Base-by-base conservation (phyloP, 495 filamentous ascomycete species). In the Trichoderma gamsii region DNA sequence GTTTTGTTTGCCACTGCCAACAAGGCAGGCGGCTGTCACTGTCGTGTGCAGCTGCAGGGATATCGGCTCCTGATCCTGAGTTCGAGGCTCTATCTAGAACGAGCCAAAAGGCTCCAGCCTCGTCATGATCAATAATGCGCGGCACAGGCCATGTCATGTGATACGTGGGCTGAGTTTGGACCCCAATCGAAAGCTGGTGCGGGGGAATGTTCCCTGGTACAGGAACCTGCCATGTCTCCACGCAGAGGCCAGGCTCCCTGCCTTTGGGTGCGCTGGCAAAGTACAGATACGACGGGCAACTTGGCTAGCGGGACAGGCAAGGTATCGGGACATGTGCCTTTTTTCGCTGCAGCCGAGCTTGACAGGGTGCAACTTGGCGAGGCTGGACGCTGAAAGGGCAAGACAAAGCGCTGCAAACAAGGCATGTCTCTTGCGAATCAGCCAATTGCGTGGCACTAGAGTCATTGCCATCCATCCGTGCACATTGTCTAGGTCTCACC, bases 401-500 rank as follows among this genome's bases (percentile, higher is more conserved):
- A 52, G 49, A 21, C 49, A 52, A 51, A n/a, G n/a, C 5, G 49
- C 6, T 52, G 49, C 49, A 11, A 52, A 52, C 12, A 23, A 61
- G 7, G 56, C 9, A 15, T 61, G 56, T 61, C 56, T 27, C 25
- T 27, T 61, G 11, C 27, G 12, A 25, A 6, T 18, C 27, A 25
- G 25, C 27, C 56, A 61, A 61, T 61, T 61, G 56, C 25, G 13
- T 11, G 16, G 25, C 56, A 18, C 13, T 13, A 11, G 3, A 32
- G 2, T 3, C 56, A 61, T 32, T 61, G 9, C 4, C 27, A 15
- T 5, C 12, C 56, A 32, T 18, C 56, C 56, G n/a, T 61, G 56
- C 56, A 61, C 27, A 61, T 61, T 61, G 56, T 61, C 56, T 18
- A 32, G 56, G 56, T 61, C 56, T 61, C 56, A 61, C 56, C 27